Evolutionary conservation across 192 early-diverging fungal genomes (phyloP), one percentile per base, ranked within the genome.

Genomic region (Rhizophagus clarus): DNA sequence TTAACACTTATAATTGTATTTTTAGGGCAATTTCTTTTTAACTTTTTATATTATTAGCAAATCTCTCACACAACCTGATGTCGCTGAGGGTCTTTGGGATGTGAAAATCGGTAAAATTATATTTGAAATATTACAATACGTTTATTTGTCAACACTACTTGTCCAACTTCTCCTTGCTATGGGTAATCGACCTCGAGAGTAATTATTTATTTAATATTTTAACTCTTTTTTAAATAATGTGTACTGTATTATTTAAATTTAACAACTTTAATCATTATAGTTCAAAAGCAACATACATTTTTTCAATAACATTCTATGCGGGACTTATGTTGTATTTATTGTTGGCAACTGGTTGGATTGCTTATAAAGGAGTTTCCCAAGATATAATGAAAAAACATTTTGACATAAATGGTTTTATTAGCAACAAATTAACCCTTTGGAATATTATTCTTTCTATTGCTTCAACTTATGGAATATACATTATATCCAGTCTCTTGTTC

Each of bases 151-250:
- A 62, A 87, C 95, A 47, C 86, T 98, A 67, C 87, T 95, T 56
- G 88, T 92, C 31, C 90, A 92, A 79, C 94, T 99, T 84, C 93
- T 99, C 61, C 88, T 93, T 31, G 92, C 96, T 80, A 86, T 99
- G 81, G 98, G 98, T 79, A 99, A 99, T 85, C 90, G 96, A 51
- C 98, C 98, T 66, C 95, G 98, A 84, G 97, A 95, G 32, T 90
- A 79, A 28, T 12, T 79, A 31, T 71, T 34, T 20, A 71, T 5
- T 29, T 17, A n/a, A n/a, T n/a, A 17, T 32, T 3, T 32, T 17
- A 32, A 17, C 5, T 17, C 6, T 67, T 17, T 17, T 67, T 67
- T 67, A 3, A 17, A 14, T 32, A 12, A 29, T 92, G 87, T 92
- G 87, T 81, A 85, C 79, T 40, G 85, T 93, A 67, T 93, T 82